These are phyloP conservation scores for Austroboletus novae-zelandiae DNA, from an alignment of 1,284 basidiomycete genomes.

Conservation along the genomic window DNA sequence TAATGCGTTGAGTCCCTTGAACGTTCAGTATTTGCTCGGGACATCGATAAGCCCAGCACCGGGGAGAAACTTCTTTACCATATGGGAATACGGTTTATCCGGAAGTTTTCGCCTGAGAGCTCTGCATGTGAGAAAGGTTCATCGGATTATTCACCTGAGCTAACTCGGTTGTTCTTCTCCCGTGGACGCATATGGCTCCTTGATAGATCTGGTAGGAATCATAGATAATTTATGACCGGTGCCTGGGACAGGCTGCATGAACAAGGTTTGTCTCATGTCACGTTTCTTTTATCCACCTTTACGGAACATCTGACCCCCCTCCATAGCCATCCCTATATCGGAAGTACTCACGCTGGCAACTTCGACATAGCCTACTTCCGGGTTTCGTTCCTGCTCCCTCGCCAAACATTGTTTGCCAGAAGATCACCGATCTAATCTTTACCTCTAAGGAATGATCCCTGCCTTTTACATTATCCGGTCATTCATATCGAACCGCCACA, in stretches of 20 bases:
- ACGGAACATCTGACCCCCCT: conserved; percentile 20
- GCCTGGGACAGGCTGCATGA: conserved; percentile 22
- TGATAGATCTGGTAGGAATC: conserved; percentile 5
- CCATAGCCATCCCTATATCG: conserved; percentile 15
- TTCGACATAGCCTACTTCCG: conserved; percentile 10
- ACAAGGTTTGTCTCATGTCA: conserved; percentile 36
- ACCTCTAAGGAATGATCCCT: conserved; percentile 12
- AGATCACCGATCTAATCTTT: conserved; percentile 22
- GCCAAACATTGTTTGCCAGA: conserved; percentile 11
- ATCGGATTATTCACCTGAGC: conserved; percentile 13
- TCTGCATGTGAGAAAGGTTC: conserved; percentile 23
- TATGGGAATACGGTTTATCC: conserved; percentile 16
- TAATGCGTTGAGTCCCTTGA: not conserved
- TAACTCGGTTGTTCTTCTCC: conserved; percentile 14
- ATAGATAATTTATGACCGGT: conserved; percentile 16
- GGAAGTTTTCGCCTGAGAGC: conserved; percentile 9
- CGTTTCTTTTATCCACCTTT: conserved; percentile 29
- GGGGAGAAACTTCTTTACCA: conserved; percentile 3
- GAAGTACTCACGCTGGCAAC: conserved; percentile 10
- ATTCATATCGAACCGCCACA: conserved; percentile 15
- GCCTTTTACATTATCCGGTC: conserved; percentile 17
- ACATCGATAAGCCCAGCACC: conserved; percentile 14
- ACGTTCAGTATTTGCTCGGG: conserved; percentile 3
- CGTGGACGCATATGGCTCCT: conserved; percentile 15
- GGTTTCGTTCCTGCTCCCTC: conserved; percentile 14